Evolutionary conservation across 169 alveolate genomes (phyloP).

Genomic region (Plasmodium berghei): DNA sequence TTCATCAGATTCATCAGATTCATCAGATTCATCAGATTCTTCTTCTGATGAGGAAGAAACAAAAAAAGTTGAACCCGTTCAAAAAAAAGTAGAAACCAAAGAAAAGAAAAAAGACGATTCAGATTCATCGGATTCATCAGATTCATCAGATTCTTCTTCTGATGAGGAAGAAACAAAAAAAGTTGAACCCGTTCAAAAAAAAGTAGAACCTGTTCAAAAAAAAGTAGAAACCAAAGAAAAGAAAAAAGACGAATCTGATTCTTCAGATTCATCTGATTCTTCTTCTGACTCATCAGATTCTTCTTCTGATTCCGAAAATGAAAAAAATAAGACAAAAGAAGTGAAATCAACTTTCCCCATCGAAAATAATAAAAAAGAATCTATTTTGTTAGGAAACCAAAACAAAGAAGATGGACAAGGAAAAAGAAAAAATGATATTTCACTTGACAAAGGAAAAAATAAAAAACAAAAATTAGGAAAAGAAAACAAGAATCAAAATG

Average conservation of each 20-base stretch:
- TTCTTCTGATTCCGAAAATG: constrained; percentile 37
- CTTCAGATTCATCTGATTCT: not conserved
- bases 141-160: constrained; percentile 12
- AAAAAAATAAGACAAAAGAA: not conserved
- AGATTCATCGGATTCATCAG: constrained; percentile 44
- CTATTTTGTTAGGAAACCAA: not conserved
- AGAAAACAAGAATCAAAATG: not conserved
- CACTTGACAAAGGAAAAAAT: constrained; percentile 20
- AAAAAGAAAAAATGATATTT: constrained; percentile 22
- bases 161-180: constrained; percentile 6
- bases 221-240: not conserved
- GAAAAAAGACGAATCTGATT: not conserved
- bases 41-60: not conserved
- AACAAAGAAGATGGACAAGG: constrained; percentile 23
- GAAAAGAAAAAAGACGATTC: constrained; percentile 12
- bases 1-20: constrained; percentile 21
- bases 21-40: constrained; percentile 14
- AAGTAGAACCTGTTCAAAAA: not conserved
- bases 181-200: not conserved
- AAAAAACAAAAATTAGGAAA: constrained; percentile 35
- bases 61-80: not conserved
- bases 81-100: no score
- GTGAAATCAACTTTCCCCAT: not conserved
- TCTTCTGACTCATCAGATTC: constrained; percentile 29
- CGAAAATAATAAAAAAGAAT: not conserved